Conservation (phyloP, 2,329 filamentous ascomycete genomes). For the Neonectria magnoliae region DNA sequence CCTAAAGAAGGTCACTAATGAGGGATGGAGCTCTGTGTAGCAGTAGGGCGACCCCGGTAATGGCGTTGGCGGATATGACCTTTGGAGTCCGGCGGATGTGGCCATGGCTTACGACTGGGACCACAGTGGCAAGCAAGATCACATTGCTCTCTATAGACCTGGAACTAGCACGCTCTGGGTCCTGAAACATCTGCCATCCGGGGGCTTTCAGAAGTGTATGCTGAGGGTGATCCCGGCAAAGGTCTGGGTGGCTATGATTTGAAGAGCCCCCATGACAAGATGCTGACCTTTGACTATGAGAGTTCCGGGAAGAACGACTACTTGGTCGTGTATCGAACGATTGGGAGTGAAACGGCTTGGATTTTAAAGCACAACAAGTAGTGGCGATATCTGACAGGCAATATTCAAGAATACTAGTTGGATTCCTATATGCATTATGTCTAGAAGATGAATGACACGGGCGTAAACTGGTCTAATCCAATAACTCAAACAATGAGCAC, state of each 20-base stretch:
- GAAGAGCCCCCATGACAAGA: constrained; percentile 5
- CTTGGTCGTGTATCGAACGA: constrained; percentile 14
- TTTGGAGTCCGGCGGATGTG: constrained; percentile 10
- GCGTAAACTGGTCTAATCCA: no score
- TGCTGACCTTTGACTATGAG: constrained; percentile 11
- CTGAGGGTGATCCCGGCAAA: constrained; percentile 6
- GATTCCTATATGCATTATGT: background rate
- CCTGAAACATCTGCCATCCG: background rate
- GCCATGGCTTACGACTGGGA: constrained; percentile 17
- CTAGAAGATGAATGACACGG: no score
- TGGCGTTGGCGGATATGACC: constrained; percentile 12
- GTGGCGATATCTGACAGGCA: background rate
- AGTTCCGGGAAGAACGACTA: background rate
- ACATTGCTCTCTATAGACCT: constrained; percentile 12
- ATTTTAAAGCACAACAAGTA: constrained; percentile 7
- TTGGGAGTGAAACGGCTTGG: constrained; percentile 16
- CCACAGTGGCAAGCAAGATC: constrained; percentile 10
- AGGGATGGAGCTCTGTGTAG: constrained; percentile 6
- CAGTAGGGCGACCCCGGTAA: constrained; percentile 12
- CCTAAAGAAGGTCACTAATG: background rate
- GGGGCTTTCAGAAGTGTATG: background rate
- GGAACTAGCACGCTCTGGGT: constrained; percentile 12
- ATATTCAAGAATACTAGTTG: background rate
- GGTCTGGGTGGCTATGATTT: constrained; percentile 11
- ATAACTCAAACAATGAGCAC: no score